A percentile compares a stretch with the other conserved stretches of the same genome.
Conservation (phyloP, 2,329 filamentous ascomycete genomes). For the Spiromastix sp. region DNA sequence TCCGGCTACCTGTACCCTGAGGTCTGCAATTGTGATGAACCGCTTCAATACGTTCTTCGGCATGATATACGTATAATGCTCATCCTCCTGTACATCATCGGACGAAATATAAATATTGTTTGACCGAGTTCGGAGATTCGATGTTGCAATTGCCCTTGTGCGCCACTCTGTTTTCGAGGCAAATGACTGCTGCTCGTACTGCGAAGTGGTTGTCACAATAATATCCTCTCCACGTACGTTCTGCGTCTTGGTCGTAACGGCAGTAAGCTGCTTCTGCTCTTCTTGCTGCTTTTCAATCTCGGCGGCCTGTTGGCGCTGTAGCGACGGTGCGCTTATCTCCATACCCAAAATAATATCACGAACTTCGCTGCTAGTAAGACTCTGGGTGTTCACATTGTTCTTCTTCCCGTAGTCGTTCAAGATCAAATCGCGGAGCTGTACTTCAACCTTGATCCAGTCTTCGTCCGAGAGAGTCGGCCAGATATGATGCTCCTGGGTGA, state of each 20-base stretch:
- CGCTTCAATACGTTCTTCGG: constrained; percentile 97
- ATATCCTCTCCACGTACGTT: constrained; percentile 97
- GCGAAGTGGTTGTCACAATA: constrained; percentile 93
- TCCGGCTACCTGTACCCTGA: constrained; percentile 90
- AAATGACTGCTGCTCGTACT: constrained; percentile 96
- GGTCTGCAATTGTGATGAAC: constrained; percentile 94
- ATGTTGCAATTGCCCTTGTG: constrained; percentile 89
- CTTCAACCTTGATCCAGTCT: constrained; percentile 99
- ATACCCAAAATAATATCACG: constrained; percentile 98
- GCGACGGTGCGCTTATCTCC: constrained; percentile 96
- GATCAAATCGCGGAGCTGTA: constrained; percentile 87
- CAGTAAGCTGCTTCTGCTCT: constrained; percentile 91
- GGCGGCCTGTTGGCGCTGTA: constrained; percentile 95
- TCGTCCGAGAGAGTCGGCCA: constrained; percentile 93
- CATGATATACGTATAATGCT: constrained; percentile 90
- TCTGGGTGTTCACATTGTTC: constrained; percentile 98
- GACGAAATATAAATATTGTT: constrained; percentile 99
- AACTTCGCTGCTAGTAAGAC: constrained; percentile 91
- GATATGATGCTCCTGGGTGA: constrained; percentile 97
- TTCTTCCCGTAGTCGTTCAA: constrained; percentile 99
- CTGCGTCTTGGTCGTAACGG: constrained; percentile 95
- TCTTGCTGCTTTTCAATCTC: constrained; percentile 99
- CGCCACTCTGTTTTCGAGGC: constrained; percentile 99
- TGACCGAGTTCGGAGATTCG: constrained; percentile 81
- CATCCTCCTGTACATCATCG: constrained; percentile 82